phyloP scores from a whole-genome alignment of 352 stramenopile genomes.

The Pythium diclinum region DNA sequence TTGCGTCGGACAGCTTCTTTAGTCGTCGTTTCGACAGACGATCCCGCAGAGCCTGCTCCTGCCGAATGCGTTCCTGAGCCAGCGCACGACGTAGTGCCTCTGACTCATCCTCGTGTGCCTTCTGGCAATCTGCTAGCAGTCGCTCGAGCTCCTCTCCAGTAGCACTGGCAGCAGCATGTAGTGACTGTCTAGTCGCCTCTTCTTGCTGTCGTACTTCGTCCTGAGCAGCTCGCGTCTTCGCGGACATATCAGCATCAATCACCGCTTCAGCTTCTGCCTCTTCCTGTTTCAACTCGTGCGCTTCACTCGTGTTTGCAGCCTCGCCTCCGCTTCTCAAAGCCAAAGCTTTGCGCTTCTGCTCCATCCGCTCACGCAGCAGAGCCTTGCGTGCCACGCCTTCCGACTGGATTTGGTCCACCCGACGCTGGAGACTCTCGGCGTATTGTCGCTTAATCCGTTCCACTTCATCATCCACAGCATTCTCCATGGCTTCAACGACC shows the following conservation, averaged over 20 bases:
- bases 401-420: constrained; percentile 5
- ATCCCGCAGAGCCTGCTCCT: constrained; percentile 16
- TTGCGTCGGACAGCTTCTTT: constrained; percentile 7
- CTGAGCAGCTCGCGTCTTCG: neutral
- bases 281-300: constrained; percentile 1
- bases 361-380: constrained; percentile 8
- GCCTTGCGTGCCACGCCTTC: constrained; percentile 9
- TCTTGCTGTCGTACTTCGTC: neutral
- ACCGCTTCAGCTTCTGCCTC: neutral
- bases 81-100: constrained; percentile 11
- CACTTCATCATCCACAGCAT: constrained; percentile 6
- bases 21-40: constrained; percentile 13
- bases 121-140: constrained; percentile 11
- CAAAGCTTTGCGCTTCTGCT: constrained; percentile 12
- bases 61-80: constrained; percentile 10
- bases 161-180: neutral
- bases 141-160: constrained; percentile 15
- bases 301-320: neutral
- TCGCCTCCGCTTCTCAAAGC: constrained; percentile 1
- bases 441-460: constrained; percentile 19
- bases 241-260: constrained; percentile 4
- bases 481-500: constrained; percentile 6
- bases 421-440: constrained; percentile 9
- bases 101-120: constrained; percentile 5
- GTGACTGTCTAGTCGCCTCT: neutral